These are phyloP conservation scores for Dactylellina haptotyla DNA, from an alignment of 2,329 filamentous ascomycete species.

Conservation along the genomic window DNA sequence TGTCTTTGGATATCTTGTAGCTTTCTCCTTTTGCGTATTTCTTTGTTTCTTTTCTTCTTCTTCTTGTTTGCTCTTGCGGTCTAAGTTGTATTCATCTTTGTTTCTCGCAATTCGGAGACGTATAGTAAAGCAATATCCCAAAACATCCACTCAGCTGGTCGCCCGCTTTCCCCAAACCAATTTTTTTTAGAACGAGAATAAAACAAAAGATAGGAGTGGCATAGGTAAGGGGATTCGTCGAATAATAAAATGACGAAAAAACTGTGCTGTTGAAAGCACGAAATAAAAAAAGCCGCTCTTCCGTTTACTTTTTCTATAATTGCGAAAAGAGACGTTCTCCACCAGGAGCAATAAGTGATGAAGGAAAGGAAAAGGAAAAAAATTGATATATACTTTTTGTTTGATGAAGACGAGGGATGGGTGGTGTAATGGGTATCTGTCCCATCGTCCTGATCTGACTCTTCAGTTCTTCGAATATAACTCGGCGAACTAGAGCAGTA, in stretches of 20 bases:
- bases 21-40: not conserved
- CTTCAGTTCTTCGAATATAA: too few relatives aligned
- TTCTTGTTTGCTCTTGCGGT: not conserved
- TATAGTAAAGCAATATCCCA: not conserved
- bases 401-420: not conserved
- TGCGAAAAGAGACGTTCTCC: slow-evolving; percentile 6
- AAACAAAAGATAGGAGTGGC: not conserved
- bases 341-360: not conserved
- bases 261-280: too few relatives aligned
- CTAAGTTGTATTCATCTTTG: not conserved
- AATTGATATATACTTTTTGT: slow-evolving; percentile 18
- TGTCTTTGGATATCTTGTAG: not conserved
- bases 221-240: slow-evolving; percentile 1
- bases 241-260: not conserved
- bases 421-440: not conserved
- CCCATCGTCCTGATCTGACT: too few relatives aligned
- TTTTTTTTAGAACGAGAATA: slow-evolving; percentile 5
- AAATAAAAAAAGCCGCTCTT: slow-evolving; percentile 24
- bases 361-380: not conserved
- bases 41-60: not conserved
- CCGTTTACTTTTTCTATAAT: slow-evolving; percentile 43
- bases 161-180: not conserved
- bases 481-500: too few relatives aligned
- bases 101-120: not conserved
- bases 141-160: too few relatives aligned